phyloP scores from a whole-genome alignment of 2,329 filamentous ascomycete genomes.

The Colletotrichum falcatum region DNA sequence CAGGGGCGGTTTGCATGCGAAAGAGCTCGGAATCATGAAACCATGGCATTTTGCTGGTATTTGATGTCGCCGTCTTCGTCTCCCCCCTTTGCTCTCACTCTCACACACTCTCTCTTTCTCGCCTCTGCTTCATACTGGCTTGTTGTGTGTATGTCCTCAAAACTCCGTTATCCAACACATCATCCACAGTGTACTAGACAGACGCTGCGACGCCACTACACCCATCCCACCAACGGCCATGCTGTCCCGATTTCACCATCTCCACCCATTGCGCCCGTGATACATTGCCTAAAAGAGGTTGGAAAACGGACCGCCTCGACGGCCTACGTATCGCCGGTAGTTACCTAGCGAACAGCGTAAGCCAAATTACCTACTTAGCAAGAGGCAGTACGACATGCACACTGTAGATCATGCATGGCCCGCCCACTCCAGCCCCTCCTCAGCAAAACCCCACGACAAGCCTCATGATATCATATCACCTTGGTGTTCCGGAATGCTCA shows the following conservation, averaged over 20 bases:
- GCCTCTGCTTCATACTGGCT: background rate
- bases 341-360: background rate
- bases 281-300: slow-evolving; percentile 5
- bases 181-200: background rate
- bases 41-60: slow-evolving; percentile 27
- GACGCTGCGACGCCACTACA: background rate
- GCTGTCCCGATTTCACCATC: background rate
- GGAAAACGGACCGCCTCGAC: background rate
- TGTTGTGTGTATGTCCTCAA: slow-evolving; percentile 1
- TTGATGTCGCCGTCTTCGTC: background rate
- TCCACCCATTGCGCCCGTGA: background rate
- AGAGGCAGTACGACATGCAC: background rate
- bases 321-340: background rate
- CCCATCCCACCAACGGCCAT: background rate
- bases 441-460: slow-evolving; percentile 13
- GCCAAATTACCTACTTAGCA: slow-evolving; percentile 8
- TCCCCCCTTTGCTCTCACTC: too few species aligned
- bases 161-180: background rate
- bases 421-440: slow-evolving; percentile 23
- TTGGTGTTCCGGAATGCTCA: background rate
- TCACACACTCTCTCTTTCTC: background rate
- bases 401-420: slow-evolving; percentile 4
- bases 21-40: slow-evolving; percentile 16
- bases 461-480: slow-evolving; percentile 18
- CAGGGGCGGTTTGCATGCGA: background rate